Percentiles rank a stretch among this genome's conserved stretches.
Evolutionary conservation across 2,329 filamentous ascomycete species (phyloP).

Genomic region (Arthrobotrys sinensis): DNA sequence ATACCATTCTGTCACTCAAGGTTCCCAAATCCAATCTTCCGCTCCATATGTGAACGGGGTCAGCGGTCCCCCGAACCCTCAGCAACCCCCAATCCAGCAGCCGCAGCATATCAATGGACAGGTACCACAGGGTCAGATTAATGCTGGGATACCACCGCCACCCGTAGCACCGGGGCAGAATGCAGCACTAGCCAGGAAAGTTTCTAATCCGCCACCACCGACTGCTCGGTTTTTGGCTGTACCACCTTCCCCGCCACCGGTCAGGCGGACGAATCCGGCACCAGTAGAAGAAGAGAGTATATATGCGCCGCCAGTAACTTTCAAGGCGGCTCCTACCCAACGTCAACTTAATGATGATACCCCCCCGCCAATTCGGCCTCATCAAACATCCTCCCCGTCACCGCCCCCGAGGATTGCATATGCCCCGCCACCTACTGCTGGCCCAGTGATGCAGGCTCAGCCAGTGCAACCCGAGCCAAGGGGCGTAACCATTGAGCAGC

Average conservation of each 20-base stretch:
- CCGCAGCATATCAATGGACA: constrained; percentile 16
- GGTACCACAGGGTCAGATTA: constrained; percentile 20
- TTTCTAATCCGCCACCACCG: constrained; percentile 50
- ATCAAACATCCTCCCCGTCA: constrained; percentile 55
- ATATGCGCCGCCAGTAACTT: constrained; percentile 42
- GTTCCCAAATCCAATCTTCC: constrained; percentile 25
- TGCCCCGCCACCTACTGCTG: constrained; percentile 27
- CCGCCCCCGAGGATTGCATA: constrained; percentile 48
- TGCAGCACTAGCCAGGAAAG: constrained; percentile 24
- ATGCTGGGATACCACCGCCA: constrained; percentile 39
- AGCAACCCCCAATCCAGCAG: constrained; percentile 10
- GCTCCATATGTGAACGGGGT: constrained; percentile 29
- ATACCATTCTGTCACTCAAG: constrained; percentile 42
- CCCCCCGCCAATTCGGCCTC: constrained; percentile 41
- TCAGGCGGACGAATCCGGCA: constrained; percentile 21
- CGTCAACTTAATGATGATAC: constrained; percentile 22
- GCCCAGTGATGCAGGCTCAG: background rate
- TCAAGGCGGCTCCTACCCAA: background rate
- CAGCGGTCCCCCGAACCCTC: constrained; percentile 12
- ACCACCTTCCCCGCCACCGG: constrained; percentile 49
- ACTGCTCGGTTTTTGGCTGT: constrained; percentile 51
- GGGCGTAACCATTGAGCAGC: background rate
- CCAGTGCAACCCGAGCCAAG: constrained; percentile 27
- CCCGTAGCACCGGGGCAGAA: constrained; percentile 9
- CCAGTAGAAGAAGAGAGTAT: constrained; percentile 51